Percentiles rank a stretch among this genome's conserved stretches.
Conservation (phyloP, 2,329 filamentous ascomycete species). For the Colletotrichum lupini region DNA sequence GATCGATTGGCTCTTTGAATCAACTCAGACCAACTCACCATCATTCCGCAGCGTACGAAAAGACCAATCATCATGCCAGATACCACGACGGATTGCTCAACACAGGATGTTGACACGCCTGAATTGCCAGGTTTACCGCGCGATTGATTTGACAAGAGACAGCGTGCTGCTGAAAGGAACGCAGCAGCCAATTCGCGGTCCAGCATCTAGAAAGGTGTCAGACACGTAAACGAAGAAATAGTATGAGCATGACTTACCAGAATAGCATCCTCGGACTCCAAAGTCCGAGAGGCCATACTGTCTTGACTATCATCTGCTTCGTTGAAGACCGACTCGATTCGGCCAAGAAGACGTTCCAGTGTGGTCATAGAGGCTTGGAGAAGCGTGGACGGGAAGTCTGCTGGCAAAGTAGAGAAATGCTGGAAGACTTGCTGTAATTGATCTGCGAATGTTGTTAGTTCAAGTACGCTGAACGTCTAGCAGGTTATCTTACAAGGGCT, state of each 20-base stretch:
- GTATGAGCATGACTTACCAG: conserved; percentile 43
- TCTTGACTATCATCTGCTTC: conserved; percentile 52
- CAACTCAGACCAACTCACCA: conserved; percentile 42
- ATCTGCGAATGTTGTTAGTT: conserved; percentile 41
- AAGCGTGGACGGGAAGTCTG: conserved; percentile 60
- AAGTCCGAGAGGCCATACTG: conserved; percentile 52
- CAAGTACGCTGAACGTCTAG: background rate
- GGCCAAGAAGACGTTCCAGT: conserved; percentile 58
- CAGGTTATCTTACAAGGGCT: conserved; percentile 51
- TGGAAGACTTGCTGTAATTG: conserved; percentile 65
- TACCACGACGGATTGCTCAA: conserved; percentile 57
- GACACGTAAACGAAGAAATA: background rate
- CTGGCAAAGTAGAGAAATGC: conserved; percentile 55
- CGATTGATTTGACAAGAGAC: conserved; percentile 45
- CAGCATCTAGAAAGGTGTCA: conserved; percentile 48
- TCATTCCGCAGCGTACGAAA: conserved; percentile 57
- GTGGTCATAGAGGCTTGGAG: conserved; percentile 58
- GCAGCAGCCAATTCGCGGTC: conserved; percentile 59
- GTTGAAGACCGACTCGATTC: conserved; percentile 53
- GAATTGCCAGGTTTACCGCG: conserved; percentile 3
- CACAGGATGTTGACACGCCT: conserved; percentile 44
- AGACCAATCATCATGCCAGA: conserved; percentile 58
- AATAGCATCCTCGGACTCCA: conserved; percentile 60
- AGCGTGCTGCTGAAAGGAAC: conserved; percentile 61
- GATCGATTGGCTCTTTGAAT: conserved; percentile 25